Base-by-base conservation (phyloP, 495 filamentous ascomycete genomes). In the Evernia prunastri region DNA sequence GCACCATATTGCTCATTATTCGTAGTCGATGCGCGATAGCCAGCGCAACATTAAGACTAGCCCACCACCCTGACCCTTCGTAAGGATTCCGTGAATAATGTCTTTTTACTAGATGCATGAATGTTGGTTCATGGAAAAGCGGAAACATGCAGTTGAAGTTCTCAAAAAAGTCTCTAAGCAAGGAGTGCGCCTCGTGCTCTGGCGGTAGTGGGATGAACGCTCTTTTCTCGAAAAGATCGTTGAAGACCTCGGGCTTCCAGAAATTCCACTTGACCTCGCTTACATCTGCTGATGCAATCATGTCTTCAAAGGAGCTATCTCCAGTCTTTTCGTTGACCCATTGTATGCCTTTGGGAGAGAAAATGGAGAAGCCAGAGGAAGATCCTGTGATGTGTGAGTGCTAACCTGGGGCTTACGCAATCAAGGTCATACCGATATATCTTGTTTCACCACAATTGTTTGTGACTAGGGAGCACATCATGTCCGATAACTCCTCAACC, bases 131-230 rank as follows among this genome's bases (percentile, higher is more conserved):
- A 72, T 98, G 94, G 72, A 96, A 98, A 5, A 98, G 81, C 53
- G 94, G 94, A 72, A 97, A 96, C 83, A 97, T 90, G 85, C 91
- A 91, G 77, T 98, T 98, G 80, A 98, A 97, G 74, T 96, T 96
- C 71, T 92, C 89, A 69, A 98, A 98, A 72, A 86, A 98, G 72
- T 98, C 94, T 73, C 88, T 91, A 63, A 94, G 84, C 54, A 96
- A 80, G 13, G 89, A 93, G 57, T 90, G 71, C 29, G 87, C 89
- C 77, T 94, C 90, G 25, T 86, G 81, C 73, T 92, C 91, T 1
- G 89, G 79, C 13, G 94, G 94, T 40, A 97, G 75, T 51, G 83
- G 89, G 66, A 85, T 85, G 80, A 89, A 96, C 13, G 95, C 83
- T n/a, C 87, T 87, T 47, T 91, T 85, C 39, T 83, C 83, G 77